Percentiles rank a stretch among this genome's conserved stretches.
Conservation (phyloP, 257 asterid genomes). For the Jacaranda copaia region DNA sequence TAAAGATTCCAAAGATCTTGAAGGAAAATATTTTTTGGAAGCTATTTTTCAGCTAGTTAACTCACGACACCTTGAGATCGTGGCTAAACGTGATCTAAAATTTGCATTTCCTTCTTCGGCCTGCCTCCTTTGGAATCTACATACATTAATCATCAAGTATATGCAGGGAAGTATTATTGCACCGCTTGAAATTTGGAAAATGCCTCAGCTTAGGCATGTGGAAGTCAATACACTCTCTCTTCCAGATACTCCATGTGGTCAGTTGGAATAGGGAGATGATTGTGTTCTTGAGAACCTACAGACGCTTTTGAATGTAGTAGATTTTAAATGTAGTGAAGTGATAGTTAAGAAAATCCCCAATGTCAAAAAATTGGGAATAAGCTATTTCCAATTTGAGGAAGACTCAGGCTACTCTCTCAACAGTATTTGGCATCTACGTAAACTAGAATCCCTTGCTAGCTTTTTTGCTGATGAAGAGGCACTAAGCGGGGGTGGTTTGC, state of each 20-base stretch:
- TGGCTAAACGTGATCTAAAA: no score
- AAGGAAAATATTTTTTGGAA: background rate
- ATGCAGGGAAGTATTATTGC: no score
- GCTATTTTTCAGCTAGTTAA: background rate
- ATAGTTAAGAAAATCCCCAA: conserved; percentile 7
- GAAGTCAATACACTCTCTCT: background rate
- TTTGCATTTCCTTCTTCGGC: background rate
- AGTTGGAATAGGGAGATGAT: background rate
- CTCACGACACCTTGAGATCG: background rate
- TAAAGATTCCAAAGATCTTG: background rate
- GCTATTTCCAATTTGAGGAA: background rate
- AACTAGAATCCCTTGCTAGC: conserved; percentile 10
- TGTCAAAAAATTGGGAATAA: background rate
- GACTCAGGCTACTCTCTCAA: background rate
- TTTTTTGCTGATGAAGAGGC: background rate
- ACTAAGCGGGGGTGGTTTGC: no score
- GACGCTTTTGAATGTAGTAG: background rate
- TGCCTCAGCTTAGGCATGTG: conserved; percentile 32
- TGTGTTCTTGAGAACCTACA: conserved; percentile 1
- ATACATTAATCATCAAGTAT: background rate
- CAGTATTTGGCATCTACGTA: background rate
- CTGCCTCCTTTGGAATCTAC: background rate
- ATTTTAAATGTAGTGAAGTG: background rate
- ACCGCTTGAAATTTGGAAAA: conserved; percentile 22
- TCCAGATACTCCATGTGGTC: background rate